Evolutionary conservation across 345 rosid genomes (phyloP).

Genomic region (Arabis alpina): DNA sequence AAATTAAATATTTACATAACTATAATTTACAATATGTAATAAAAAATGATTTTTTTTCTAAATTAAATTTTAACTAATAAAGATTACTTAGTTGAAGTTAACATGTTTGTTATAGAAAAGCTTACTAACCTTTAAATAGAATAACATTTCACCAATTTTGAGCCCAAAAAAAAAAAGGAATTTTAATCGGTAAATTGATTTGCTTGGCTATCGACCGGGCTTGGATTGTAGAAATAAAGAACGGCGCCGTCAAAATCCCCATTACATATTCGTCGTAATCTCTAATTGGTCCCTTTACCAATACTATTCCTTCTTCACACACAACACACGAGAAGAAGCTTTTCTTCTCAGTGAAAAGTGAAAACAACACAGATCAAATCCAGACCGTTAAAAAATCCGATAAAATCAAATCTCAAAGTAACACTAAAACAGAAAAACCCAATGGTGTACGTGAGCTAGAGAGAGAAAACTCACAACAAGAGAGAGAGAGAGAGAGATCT

Average conservation of each 20-base stretch:
- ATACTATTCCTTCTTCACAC: conserved; percentile 28
- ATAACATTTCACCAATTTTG: too few species aligned
- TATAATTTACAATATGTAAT: too few species aligned
- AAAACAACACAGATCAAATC: neutral
- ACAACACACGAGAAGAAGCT: neutral
- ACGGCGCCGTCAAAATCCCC: conserved; percentile 44
- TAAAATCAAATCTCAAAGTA: neutral
- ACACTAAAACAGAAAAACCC: conserved; percentile 27
- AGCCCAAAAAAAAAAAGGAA: too few species aligned
- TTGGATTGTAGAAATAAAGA: neutral
- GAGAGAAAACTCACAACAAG: conserved; percentile 1
- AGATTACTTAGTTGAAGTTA: too few species aligned
- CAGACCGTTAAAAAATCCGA: conserved; percentile 28
- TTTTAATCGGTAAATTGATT: too few species aligned
- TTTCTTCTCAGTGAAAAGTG: neutral
- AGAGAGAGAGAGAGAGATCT: conserved; percentile 21
- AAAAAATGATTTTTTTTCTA: too few species aligned
- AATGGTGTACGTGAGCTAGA: conserved; percentile 9
- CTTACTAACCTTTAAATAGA: too few species aligned
- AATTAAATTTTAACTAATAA: too few species aligned
- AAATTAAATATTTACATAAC: too few species aligned
- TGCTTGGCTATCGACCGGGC: too few species aligned
- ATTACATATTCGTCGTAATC: conserved; percentile 20
- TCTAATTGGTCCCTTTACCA: conserved; percentile 8
- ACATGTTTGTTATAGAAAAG: too few species aligned